Base-by-base conservation (phyloP, 371 early-diverging fungal genomes). In the Mucor sp. region DNA sequence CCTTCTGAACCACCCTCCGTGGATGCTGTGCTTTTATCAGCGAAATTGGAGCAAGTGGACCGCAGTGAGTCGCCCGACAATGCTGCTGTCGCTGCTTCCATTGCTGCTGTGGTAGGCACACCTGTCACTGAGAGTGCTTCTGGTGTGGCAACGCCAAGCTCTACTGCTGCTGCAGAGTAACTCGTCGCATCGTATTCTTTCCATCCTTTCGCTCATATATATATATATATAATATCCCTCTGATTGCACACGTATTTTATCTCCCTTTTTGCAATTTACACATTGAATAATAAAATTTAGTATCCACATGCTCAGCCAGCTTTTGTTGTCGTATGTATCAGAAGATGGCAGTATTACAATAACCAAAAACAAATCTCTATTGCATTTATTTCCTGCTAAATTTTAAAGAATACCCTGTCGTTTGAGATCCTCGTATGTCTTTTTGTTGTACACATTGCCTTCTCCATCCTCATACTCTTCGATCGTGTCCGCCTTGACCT, bases 361-460 rank as follows among this genome's bases (percentile, higher is more conserved):
- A 6, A 8, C 7, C 44, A 19, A 19, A 44, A n/a, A 41, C 7
- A 4, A 14, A 19, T 19, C n/a, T 44, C 5, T 19, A n/a, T 44
- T 44, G 44, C 53, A 32, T 57, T 58, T 58, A 60, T 61, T 61
- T 27, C 9, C 14, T 61, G 32, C 19, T 53, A 9, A 21, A 35
- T 28, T 28, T 81, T 88, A 95, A 57, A 97, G 82, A 57, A 97
- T 85, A 8, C 96, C 96, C 75, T 97, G 97, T 69, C 97, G 87
- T 81, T 92, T 91, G 63, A 97, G 85, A 81, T 95, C 96, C 74
- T 97, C 94, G 75, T 95, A 99, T 5, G 96, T 97, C 89, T 97
- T 98, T 70, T 93, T 96, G 86, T 96, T 97, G 71, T 94, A 98
- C 57, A 99, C 98, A 71, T 99, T 99, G 69, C 99, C 99, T 65